These are phyloP conservation scores for Kuraishia borneana DNA, from an alignment of 805 yeast species.

Conservation along the genomic window DNA sequence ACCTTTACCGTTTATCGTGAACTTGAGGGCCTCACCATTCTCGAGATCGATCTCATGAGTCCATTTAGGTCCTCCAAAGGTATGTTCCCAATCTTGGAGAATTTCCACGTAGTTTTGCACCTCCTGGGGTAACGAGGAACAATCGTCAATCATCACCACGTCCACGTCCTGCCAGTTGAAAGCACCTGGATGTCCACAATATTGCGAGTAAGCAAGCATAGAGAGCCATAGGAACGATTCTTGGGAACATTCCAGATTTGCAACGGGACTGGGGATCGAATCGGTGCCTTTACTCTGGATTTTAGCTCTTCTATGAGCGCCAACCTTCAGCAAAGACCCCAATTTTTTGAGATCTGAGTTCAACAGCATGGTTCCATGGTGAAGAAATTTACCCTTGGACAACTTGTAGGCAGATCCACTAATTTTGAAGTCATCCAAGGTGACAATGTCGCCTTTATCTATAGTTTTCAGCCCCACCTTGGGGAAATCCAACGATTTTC, in stretches of 20 bases:
- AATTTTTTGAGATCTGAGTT: slow-evolving; percentile 51
- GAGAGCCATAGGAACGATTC: slow-evolving; percentile 37
- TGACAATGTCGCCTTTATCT: slow-evolving; percentile 69
- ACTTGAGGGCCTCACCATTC: slow-evolving; percentile 16
- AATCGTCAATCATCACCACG: slow-evolving; percentile 11
- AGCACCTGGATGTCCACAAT: slow-evolving; percentile 13
- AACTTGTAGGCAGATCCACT: slow-evolving; percentile 92
- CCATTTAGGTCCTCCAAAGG: slow-evolving; percentile 72
- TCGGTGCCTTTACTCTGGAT: slow-evolving; percentile 32
- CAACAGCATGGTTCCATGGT: slow-evolving; percentile 93
- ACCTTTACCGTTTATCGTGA: slow-evolving; percentile 7
- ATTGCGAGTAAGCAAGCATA: slow-evolving; percentile 24
- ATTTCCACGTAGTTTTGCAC: slow-evolving; percentile 26
- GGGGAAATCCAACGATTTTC: slow-evolving; percentile 7
- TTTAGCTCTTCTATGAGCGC: slow-evolving; percentile 7
- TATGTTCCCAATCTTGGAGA: slow-evolving; percentile 61
- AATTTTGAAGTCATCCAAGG: slow-evolving; percentile 38
- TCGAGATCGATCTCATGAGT: slow-evolving; percentile 30
- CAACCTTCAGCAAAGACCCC: slow-evolving; percentile 38
- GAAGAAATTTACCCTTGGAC: slow-evolving; percentile 72
- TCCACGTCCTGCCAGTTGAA: slow-evolving; percentile 7
- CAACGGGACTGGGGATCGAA: slow-evolving; percentile 74
- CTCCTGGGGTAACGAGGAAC: slow-evolving; percentile 23
- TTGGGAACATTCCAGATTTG: slow-evolving; percentile 41
- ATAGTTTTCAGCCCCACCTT: slow-evolving; percentile 35